Evolutionary conservation across 1,284 basidiomycete species (phyloP), one percentile per base, ranked within the genome.

Genomic region (Sanghuangporus weigelae): DNA sequence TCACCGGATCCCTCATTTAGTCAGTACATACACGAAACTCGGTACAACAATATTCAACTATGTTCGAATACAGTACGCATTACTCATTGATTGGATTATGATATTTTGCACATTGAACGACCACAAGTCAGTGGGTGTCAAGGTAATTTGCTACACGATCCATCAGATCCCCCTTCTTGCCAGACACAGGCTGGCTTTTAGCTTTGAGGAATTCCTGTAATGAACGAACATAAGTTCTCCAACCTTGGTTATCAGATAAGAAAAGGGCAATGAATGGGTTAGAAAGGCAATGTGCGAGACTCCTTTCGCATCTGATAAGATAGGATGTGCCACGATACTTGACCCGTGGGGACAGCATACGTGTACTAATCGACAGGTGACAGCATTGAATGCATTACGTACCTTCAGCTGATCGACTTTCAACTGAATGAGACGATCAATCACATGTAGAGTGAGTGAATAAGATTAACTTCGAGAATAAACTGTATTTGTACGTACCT

Each of bases 321-420:
- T 59, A 38, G 2, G n/a, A 21, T 38, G 40, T 53, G 14, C 59
- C 49, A 60, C 49, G 49, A 19, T 40, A 59, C 21, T 21, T 31
- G 26, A 16, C 21, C 19, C 42, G 44, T 59, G 57, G 44, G 44
- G 10, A 48, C 7, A 44, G 39, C 51, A 56, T 16, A 62, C 44
- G 61, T 42, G 54, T 40, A 62, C 54, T 19, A 60, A 50, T 50
- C n/a, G 23, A 39, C 23, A 44, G 59, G 14, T 19, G 19, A 54
- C 14, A 60, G 11, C 12, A 19, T 1, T 14, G 26, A n/a, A 36
- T 19, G 36, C 55, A 46, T 16, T 38, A 60, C 71, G 42, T 57
- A 90, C 90, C 80, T 88, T 91, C 59, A 95, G 76, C 68, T 93
- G 89, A 71, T 87, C 87, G 62, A 92, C 88, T 46, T 84, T 86